Conservation (phyloP, 176 grass and related monocot species). For the Musa beccarii region DNA sequence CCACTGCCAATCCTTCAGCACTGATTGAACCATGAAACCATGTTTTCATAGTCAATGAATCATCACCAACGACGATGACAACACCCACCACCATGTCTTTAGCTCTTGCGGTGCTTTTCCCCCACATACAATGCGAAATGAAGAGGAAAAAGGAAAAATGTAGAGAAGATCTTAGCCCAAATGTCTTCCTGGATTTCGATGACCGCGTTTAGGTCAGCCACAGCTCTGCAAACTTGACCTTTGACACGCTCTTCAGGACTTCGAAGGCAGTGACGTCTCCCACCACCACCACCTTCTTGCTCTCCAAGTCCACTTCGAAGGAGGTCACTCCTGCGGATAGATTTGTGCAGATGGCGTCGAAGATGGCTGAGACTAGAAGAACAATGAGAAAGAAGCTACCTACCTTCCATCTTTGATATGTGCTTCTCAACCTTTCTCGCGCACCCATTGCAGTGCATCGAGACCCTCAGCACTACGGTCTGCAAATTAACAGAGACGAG, state of each 20-base stretch:
- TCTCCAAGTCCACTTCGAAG: constrained; percentile 87
- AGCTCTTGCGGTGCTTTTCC: too few species aligned
- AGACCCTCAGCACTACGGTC: constrained; percentile 91
- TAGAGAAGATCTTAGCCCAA: too few species aligned
- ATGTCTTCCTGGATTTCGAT: too few species aligned
- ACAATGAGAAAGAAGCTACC: constrained; percentile 4
- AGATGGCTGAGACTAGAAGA: background rate
- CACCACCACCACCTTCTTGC: constrained; percentile 76
- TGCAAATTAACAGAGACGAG: constrained; percentile 15
- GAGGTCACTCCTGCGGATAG: constrained; percentile 54
- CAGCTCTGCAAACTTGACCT: constrained; percentile 79
- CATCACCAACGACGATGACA: too few species aligned
- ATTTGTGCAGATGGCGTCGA: background rate
- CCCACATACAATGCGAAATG: too few species aligned
- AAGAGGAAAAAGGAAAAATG: too few species aligned
- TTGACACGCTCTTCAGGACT: constrained; percentile 73
- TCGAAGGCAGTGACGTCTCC: constrained; percentile 93
- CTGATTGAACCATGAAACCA: too few species aligned
- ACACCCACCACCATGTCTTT: too few species aligned
- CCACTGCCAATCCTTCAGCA: too few species aligned
- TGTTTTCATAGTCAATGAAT: too few species aligned
- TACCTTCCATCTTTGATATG: constrained; percentile 98
- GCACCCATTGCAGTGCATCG: constrained; percentile 94
- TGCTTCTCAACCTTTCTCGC: constrained; percentile 94
- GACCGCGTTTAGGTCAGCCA: constrained; percentile 22